phyloP scores from a whole-genome alignment of 768 basidiomycete species.

The Leucogyrophana mollusca region DNA sequence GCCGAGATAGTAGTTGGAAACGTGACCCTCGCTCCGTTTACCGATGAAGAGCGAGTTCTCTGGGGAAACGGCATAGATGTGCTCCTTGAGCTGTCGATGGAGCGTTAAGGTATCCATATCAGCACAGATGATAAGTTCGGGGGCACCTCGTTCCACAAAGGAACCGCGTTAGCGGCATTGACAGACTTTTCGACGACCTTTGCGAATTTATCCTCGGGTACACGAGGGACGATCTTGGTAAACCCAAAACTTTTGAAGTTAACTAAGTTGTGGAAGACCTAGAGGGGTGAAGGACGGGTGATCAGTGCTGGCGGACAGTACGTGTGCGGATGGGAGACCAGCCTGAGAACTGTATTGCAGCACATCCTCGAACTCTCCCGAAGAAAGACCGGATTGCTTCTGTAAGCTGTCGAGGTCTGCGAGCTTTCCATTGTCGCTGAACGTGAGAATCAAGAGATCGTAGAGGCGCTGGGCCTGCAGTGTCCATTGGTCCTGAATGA shows the following conservation, averaged over 20 bases:
- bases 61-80: constrained; percentile 70
- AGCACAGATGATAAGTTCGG: neutral
- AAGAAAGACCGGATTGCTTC: constrained; percentile 48
- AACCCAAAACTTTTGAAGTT: constrained; percentile 85
- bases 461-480: constrained; percentile 64
- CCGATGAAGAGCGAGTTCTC: constrained; percentile 74
- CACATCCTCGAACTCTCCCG: constrained; percentile 66
- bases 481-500: constrained; percentile 86
- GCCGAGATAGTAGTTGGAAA: constrained; percentile 86
- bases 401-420: constrained; percentile 56
- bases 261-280: constrained; percentile 43
- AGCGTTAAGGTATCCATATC: neutral
- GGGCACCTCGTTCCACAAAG: constrained; percentile 64
- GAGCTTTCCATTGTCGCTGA: constrained; percentile 59
- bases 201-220: constrained; percentile 59
- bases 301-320: neutral
- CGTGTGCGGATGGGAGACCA: too few species aligned
- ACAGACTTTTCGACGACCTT: constrained; percentile 59
- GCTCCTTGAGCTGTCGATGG: constrained; percentile 56
- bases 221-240: constrained; percentile 81
- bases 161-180: constrained; percentile 51
- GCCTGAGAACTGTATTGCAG: constrained; percentile 78
- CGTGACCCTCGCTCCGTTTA: constrained; percentile 72
- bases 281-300: neutral
- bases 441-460: constrained; percentile 68